A percentile compares a stretch with the other conserved stretches of the same genome.
Evolutionary conservation across 495 filamentous ascomycete species (phyloP).

Genomic region (Tetracladium setigerum): DNA sequence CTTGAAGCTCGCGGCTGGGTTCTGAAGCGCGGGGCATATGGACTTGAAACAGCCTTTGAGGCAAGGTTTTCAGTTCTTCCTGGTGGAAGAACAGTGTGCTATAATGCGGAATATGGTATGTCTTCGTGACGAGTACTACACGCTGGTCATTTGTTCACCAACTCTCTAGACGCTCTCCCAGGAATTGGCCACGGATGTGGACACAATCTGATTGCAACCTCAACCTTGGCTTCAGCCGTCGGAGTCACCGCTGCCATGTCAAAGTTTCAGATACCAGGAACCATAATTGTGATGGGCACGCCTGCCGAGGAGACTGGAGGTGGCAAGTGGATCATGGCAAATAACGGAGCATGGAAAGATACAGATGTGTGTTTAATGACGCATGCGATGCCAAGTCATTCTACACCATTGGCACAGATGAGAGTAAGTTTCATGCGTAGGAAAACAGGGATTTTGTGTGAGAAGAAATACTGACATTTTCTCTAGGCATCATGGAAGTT

Average conservation of each 20-base stretch:
- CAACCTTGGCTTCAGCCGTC: conserved; percentile 51
- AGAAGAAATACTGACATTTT: too few species aligned
- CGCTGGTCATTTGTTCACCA: not conserved
- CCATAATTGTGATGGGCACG: conserved; percentile 57
- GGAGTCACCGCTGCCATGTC: conserved; percentile 45
- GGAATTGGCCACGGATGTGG: conserved; percentile 60
- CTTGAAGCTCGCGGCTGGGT: conserved; percentile 41
- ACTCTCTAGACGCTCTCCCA: conserved; percentile 10
- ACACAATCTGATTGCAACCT: conserved; percentile 62
- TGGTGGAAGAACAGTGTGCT: conserved; percentile 43
- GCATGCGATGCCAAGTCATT: conserved; percentile 1
- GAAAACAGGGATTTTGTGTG: too few species aligned
- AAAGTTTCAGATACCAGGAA: conserved; percentile 41
- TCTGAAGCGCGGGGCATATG: conserved; percentile 46
- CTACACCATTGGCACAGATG: not conserved
- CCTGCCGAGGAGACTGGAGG: conserved; percentile 65
- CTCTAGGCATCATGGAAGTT: too few species aligned
- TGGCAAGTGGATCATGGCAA: conserved; percentile 56
- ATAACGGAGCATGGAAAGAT: conserved; percentile 51
- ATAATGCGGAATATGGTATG: conserved; percentile 54
- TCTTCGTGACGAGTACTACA: too few species aligned
- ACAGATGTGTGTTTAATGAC: conserved; percentile 34
- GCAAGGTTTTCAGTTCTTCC: conserved; percentile 33
- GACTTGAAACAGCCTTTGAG: conserved; percentile 48
- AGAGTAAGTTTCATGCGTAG: too few species aligned